Evolutionary conservation across 2,329 filamentous ascomycete species (phyloP), one percentile per base, ranked within the genome.

Genomic region (Hymenoscyphus infarciens): DNA sequence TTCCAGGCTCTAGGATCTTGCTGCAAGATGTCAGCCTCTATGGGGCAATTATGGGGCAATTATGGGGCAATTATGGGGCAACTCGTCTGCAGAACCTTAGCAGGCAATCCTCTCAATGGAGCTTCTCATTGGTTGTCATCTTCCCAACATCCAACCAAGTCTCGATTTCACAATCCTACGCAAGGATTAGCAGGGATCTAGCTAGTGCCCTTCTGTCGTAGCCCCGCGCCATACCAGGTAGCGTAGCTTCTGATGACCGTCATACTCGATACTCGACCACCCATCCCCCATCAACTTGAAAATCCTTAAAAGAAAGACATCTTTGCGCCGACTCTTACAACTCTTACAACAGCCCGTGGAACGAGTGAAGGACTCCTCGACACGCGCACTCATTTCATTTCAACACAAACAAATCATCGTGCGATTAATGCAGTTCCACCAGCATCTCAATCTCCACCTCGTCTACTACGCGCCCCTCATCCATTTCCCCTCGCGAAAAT

Each of bases 401-500:
- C 33, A 56, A 8, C 29, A 31, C 29, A 31, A 6, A 31, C 29
- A 3, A 25, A 52, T 22, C 7, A 25, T 49, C 42, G n/a, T 25
- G n/a, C 19, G 7, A 45, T 57, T 62, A 31, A 71, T 71, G 71
- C 68, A 67, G 64, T 54, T 53, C 29, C 33, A 35, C 13, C 22
- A 29, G n/a, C 59, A 53, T 59, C 61, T 66, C 11, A 31, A 38
- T 22, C 62, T 49, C 52, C 35, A 67, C 56, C 63, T 63, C 35
- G 39, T 65, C 52, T 65, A 68, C 59, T 66, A 67, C 55, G 56
- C 61, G 15, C 63, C 64, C 8, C 68, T 73, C n/a, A 42, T 73
- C 60, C 70, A 73, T 66, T 73, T 71, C 39, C 71, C 71, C 5
- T 72, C 68, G 27, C 64, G 70, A 67, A 72, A 72, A 71, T 73